phyloP scores from a whole-genome alignment of 1,284 basidiomycete genomes.

The Apiotrichum akiyoshidainum region DNA sequence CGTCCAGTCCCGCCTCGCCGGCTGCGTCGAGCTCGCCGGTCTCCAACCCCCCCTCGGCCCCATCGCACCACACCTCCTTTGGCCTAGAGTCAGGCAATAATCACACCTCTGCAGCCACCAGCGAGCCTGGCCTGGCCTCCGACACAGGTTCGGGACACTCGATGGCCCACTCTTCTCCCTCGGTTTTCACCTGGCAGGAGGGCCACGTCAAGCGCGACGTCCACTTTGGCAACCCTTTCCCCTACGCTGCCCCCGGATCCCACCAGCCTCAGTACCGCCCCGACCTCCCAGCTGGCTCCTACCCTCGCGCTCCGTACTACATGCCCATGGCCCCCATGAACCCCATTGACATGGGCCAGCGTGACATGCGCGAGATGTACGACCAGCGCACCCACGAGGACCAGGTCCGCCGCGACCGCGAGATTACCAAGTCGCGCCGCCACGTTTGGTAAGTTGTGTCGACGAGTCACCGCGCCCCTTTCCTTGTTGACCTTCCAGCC shows the following conservation, averaged over 20 bases:
- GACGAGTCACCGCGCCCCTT: background rate
- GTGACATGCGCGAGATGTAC: background rate
- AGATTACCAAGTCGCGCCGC: constrained; percentile 19
- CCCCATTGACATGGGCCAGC: background rate
- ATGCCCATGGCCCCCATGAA: constrained; percentile 1
- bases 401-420: constrained; percentile 11
- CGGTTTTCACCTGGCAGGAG: background rate
- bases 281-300: background rate
- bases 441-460: constrained; percentile 26
- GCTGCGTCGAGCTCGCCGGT: background rate
- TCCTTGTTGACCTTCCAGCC: constrained; percentile 31
- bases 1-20: background rate
- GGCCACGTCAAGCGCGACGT: background rate
- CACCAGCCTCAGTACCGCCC: background rate
- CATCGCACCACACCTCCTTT: constrained; percentile 1
- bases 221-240: background rate
- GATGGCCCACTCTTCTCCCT: background rate
- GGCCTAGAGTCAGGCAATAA: background rate
- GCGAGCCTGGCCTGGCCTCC: background rate
- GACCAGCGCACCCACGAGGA: constrained; percentile 6
- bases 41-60: background rate
- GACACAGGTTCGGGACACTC: background rate
- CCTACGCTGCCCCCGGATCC: background rate
- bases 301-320: constrained; percentile 3
- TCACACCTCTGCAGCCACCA: background rate